Conservation (phyloP, 163 green algal species). For the Prototheca wickerhamii region DNA sequence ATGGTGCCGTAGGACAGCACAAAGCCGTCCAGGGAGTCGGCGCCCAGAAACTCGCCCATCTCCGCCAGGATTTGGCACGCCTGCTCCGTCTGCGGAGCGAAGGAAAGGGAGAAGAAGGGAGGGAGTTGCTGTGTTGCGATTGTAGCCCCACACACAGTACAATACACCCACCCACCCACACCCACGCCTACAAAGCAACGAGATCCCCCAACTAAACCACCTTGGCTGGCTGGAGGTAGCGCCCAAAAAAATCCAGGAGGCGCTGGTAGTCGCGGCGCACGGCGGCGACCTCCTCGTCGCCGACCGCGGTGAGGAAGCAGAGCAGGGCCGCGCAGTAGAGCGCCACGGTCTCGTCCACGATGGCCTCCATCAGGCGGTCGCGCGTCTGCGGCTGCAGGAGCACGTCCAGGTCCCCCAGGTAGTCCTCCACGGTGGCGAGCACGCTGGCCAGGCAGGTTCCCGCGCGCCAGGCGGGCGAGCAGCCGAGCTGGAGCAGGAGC, state of each 20-base stretch:
- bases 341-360: constrained; percentile 23
- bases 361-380: constrained; percentile 16
- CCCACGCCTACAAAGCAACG: neutral
- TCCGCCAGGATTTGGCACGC: constrained; percentile 31
- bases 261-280: constrained; percentile 13
- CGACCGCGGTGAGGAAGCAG: constrained; percentile 7
- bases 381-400: constrained; percentile 21
- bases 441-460: constrained; percentile 29
- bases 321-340: constrained; percentile 36
- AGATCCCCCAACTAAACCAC: neutral
- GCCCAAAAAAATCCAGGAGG: constrained; percentile 21
- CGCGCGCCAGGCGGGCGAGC: constrained; percentile 27
- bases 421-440: constrained; percentile 49
- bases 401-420: constrained; percentile 37
- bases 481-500: constrained; percentile 32
- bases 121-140: neutral
- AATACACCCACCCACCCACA: neutral
- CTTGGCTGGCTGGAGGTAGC: constrained; percentile 11
- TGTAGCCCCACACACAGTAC: too few relatives aligned
- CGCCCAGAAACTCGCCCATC: constrained; percentile 31
- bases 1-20: constrained; percentile 48
- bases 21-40: constrained; percentile 46
- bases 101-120: neutral
- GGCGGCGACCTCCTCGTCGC: constrained; percentile 14
- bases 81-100: constrained; percentile 18